Base-by-base conservation (phyloP, 148 eudicot species). In the Tetragonia tetragonoides region DNA sequence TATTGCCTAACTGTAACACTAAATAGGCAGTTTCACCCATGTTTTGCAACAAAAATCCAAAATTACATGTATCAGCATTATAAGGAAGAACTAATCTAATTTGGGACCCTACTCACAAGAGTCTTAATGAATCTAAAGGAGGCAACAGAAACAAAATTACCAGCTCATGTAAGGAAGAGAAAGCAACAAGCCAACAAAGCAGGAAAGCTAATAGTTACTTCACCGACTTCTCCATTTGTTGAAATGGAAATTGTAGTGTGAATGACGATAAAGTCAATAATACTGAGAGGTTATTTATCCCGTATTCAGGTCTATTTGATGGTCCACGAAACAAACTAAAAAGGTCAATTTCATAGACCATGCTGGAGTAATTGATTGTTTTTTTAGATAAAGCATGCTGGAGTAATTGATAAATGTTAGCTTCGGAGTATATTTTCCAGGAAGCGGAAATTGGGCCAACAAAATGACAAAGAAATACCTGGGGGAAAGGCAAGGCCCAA, bases 401-500 rank as follows among this genome's bases (percentile, higher is more conserved):
- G 17, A 18, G 46, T 37, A 40, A 4, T 17, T 38, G 49, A 28
- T 28, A 28, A 28, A 28, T 28, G 34, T 28, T 28, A 28, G 12
- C 17, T 53, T 53, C 4, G 57, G 57, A 53, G 14, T 53, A 53
- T 53, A 15, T 53, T 23, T 64, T 66, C 38, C 40, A 10, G 10
- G 3, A 24, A 41, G 16, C 28, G 21, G 7, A 39, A 38, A 39
- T 57, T 14, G 41, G 42, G 53, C 56, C 42, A 66, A 49, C 44
- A 10, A 44, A 20, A 81, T 66, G 66, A 20, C 57, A 39, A 34
- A 28, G 66, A 38, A 76, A 82, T 84, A 92, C 98, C 98, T 85
- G 98, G 98, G 39, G 98, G 98, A 76, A 95, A 95, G 70, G 95
- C 90, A 84, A 91, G 89, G 71, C 98, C 98, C 18, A 84, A 84